These are phyloP conservation scores for Dioszegia crocea DNA, from an alignment of 768 basidiomycete species.

Conservation along the genomic window DNA sequence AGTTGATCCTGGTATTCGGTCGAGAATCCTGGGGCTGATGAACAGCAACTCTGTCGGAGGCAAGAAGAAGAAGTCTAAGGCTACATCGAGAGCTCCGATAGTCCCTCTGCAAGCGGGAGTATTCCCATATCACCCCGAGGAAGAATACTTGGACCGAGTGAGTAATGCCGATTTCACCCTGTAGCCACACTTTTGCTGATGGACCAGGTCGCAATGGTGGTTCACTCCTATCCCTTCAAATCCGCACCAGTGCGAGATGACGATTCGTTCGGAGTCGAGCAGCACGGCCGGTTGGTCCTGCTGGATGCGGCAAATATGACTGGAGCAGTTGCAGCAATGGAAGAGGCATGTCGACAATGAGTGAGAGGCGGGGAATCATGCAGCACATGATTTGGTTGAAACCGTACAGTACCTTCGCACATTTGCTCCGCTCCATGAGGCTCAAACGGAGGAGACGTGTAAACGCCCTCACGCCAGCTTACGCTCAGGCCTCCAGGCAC, in stretches of 20 bases:
- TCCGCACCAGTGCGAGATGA: slow-evolving; percentile 58
- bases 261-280: slow-evolving; percentile 70
- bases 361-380: neutral
- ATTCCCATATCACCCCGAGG: slow-evolving; percentile 81
- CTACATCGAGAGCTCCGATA: slow-evolving; percentile 44
- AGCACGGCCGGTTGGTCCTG: slow-evolving; percentile 62
- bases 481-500: neutral
- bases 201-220: slow-evolving; percentile 56
- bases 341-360: slow-evolving; percentile 26
- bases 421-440: neutral
- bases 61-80: slow-evolving; percentile 38
- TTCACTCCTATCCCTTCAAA: slow-evolving; percentile 59
- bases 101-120: slow-evolving; percentile 51
- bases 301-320: slow-evolving; percentile 46
- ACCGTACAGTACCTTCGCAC: neutral
- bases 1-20: slow-evolving; percentile 37
- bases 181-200: neutral
- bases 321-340: slow-evolving; percentile 27
- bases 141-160: slow-evolving; percentile 67
- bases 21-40: slow-evolving; percentile 58
- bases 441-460: neutral
- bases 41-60: slow-evolving; percentile 30
- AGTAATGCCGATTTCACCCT: slow-evolving; percentile 18
- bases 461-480: too few relatives aligned
- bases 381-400: neutral